Evolutionary conservation across 2,329 filamentous ascomycete species (phyloP).

Genomic region (Coniochaeta sp.): DNA sequence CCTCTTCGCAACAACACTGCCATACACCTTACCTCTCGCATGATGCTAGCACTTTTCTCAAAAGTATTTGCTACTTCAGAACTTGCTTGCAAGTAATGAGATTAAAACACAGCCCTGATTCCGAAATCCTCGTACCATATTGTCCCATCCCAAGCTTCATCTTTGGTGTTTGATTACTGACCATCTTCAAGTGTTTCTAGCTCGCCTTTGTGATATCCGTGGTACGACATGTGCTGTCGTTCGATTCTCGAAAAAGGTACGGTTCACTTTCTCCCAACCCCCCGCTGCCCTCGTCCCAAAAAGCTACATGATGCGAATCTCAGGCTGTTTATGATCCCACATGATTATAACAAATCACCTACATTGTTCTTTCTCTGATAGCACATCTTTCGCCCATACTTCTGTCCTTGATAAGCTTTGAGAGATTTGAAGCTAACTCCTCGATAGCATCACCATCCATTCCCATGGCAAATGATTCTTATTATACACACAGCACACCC

Average conservation of each 20-base stretch:
- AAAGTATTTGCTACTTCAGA: conserved; percentile 99
- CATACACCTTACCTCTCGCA: conserved; percentile 39
- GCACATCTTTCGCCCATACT: not conserved
- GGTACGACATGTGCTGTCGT: too few species aligned
- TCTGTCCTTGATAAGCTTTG: not conserved
- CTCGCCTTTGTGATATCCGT: too few species aligned
- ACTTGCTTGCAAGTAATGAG: conserved; percentile 83
- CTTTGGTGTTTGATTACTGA: too few species aligned
- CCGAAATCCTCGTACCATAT: conserved; percentile 13
- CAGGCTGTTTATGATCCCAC: conserved; percentile 13
- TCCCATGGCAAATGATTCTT: not conserved
- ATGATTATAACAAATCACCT: conserved; percentile 18
- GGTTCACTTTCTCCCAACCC: not conserved
- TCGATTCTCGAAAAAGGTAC: not conserved
- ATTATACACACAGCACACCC: too few species aligned
- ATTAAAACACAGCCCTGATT: conserved; percentile 88
- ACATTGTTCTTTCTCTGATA: conserved; percentile 18
- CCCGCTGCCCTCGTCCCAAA: not conserved
- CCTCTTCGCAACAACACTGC: not conserved
- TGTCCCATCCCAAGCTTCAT: not conserved
- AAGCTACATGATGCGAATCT: conserved; percentile 2
- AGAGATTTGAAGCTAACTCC: conserved; percentile 1
- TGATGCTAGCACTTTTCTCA: conserved; percentile 71
- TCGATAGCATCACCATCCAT: not conserved
- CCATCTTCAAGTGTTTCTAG: too few species aligned